Conservation (phyloP, 164 flowering plant species). For the Stephania cephalantha region DNA sequence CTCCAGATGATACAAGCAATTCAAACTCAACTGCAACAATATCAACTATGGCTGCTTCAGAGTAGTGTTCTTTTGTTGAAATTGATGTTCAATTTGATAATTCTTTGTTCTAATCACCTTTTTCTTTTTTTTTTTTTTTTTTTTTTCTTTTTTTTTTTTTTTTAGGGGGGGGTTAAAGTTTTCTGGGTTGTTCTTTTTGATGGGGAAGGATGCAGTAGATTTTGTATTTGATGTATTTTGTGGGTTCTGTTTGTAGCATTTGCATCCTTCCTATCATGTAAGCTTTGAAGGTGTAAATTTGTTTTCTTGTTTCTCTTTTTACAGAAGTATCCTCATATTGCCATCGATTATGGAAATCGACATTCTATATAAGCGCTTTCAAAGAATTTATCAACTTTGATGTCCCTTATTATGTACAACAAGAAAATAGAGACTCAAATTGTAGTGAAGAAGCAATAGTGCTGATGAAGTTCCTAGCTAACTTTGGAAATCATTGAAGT, state of each 20-base stretch:
- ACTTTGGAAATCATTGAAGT: no score
- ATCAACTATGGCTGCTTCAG: slow-evolving; percentile 8
- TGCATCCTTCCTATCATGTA: slow-evolving; percentile 31
- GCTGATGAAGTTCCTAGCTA: no score
- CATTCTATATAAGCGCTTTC: no score
- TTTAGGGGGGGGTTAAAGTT: background rate
- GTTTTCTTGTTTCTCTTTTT: background rate
- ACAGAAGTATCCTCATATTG: background rate
- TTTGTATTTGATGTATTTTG: slow-evolving; percentile 15
- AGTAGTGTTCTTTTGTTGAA: slow-evolving; percentile 4
- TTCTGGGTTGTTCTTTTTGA: slow-evolving; percentile 22
- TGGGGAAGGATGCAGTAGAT: slow-evolving; percentile 25
- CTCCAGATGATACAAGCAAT: slow-evolving; percentile 36
- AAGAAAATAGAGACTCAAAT: no score
- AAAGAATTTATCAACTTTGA: no score
- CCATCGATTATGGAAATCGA: background rate
- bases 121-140: slow-evolving; percentile 6
- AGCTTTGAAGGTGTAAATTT: slow-evolving; percentile 25
- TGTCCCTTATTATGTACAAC: no score
- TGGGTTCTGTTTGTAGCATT: slow-evolving; percentile 24
- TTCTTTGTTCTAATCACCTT: slow-evolving; percentile 18
- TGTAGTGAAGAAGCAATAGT: no score
- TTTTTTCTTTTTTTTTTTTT: slow-evolving; percentile 3
- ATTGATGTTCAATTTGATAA: slow-evolving; percentile 20
- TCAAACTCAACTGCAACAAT: slow-evolving; percentile 28